A percentile compares a stretch with the other conserved stretches of the same genome.
phyloP scores from a whole-genome alignment of 2,329 filamentous ascomycete genomes.

The Cladorrhinum sp. region DNA sequence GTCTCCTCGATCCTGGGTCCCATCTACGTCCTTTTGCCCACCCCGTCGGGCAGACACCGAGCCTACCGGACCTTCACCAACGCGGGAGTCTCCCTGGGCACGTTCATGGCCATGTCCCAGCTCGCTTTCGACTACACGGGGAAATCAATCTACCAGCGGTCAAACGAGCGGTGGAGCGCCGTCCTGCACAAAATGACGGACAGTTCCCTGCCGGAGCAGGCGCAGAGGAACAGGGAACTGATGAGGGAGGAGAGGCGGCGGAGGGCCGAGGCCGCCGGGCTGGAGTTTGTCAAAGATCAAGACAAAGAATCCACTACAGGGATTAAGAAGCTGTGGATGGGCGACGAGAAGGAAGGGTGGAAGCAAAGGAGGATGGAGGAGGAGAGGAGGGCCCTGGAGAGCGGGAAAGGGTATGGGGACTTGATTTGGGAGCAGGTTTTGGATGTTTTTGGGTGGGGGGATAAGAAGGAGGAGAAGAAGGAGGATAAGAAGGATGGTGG shows the following conservation, averaged over 20 bases:
- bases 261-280: conserved; percentile 32
- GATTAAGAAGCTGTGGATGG: conserved; percentile 50
- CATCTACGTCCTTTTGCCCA: conserved; percentile 34
- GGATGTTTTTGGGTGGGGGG: conserved; percentile 45
- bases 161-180: conserved; percentile 41
- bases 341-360: conserved; percentile 54
- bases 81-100: conserved; percentile 47
- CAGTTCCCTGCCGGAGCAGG: conserved; percentile 56
- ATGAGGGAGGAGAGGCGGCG: conserved; percentile 45
- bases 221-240: conserved; percentile 45
- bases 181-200: conserved; percentile 38
- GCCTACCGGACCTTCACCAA: conserved; percentile 37
- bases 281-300: conserved; percentile 31
- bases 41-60: conserved; percentile 18
- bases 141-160: conserved; percentile 48
- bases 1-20: conserved; percentile 47
- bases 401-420: conserved; percentile 54
- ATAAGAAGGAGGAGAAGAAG: conserved; percentile 26
- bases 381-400: conserved; percentile 51
- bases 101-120: conserved; percentile 53
- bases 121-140: conserved; percentile 57
- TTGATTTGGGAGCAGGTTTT: conserved; percentile 55
- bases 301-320: conserved; percentile 17
- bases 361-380: conserved; percentile 48
- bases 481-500: conserved; percentile 32